Base-by-base conservation (phyloP, 257 asterid species). In the Paulownia fortunei region DNA sequence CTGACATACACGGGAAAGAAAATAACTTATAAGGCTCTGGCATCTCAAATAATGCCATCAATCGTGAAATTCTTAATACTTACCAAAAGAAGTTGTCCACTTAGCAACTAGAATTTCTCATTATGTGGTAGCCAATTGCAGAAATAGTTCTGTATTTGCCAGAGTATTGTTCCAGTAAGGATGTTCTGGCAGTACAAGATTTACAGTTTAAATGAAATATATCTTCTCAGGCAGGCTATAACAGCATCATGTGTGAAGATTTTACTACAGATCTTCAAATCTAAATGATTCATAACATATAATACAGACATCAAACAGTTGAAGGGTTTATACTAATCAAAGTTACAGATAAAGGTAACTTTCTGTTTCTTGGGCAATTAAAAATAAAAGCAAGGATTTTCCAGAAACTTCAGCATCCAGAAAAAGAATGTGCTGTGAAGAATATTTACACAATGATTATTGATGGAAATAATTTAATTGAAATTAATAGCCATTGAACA, bases 191-290 rank as follows among this genome's bases (percentile, higher is more conserved):
- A 58, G 7, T 21, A 13, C 41, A 42, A 69, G 26, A n/a, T 39
- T 15, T 36, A 39, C 26, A 12, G 21, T 21, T 73, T 60, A 59
- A 56, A 11, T 59, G 69, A n/a, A 58, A 34, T 59, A 16, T 26
- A 41, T 51, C 59, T 60, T 72, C 68, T 59, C 24, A 60, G 60
- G 46, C 32, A 13, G 23, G 71, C 24, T 18, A 60, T 46, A 58
- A 42, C 58, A 59, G 13, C 65, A 59, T 41, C 39, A n/a, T 9
- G 18, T 11, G 19, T 59, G 21, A 26, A 5, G 10, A 46, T 15
- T 18, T 36, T 8, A 23, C 68, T 9, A 73, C 11, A 39, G 42
- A 30, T 0, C 12, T 55, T 72, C 27, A 7, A 41, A 19, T 3
- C 3, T 26, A 30, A 30, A 67, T 18, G 52, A 37, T 15, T 21